These are phyloP conservation scores for Ricinus communis DNA, from an alignment of 345 rosid genomes.

Conservation along the genomic window DNA sequence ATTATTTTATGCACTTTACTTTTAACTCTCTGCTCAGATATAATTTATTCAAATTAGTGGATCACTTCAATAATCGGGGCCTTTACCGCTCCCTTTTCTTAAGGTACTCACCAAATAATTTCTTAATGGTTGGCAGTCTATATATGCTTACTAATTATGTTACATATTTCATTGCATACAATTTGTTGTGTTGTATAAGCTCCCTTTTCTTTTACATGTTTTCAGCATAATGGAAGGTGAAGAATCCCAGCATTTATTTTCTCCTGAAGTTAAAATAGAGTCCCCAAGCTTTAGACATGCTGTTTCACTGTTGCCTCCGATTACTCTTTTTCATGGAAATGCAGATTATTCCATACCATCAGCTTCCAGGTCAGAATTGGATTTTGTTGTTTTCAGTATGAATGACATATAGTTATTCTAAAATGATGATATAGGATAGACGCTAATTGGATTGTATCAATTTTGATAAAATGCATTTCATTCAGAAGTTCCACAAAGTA, in stretches of 20 bases:
- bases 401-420: background rate
- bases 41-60: constrained; percentile 29
- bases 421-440: background rate
- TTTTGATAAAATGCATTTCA: no score
- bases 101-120: constrained; percentile 9
- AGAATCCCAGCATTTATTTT: constrained; percentile 23
- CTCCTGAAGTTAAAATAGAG: constrained; percentile 32
- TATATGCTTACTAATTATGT: background rate
- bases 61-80: constrained; percentile 33
- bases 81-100: constrained; percentile 33
- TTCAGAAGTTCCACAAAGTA: no score
- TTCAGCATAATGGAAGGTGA: constrained; percentile 38
- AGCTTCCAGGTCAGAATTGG: constrained; percentile 23
- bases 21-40: constrained; percentile 24
- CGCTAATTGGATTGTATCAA: background rate
- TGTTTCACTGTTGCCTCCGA: constrained; percentile 30
- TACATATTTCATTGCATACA: background rate
- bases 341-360: constrained; percentile 32
- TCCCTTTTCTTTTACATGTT: background rate
- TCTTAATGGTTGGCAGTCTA: background rate
- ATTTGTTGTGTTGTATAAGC: background rate
- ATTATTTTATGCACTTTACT: background rate
- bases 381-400: background rate
- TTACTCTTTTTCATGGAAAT: constrained; percentile 33
- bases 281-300: constrained; percentile 24